Percentiles rank a stretch among this genome's conserved stretches.
These are phyloP conservation scores for Acanthamoeba divionensis DNA, from an alignment of 208 protist species.

Conservation along the genomic window DNA sequence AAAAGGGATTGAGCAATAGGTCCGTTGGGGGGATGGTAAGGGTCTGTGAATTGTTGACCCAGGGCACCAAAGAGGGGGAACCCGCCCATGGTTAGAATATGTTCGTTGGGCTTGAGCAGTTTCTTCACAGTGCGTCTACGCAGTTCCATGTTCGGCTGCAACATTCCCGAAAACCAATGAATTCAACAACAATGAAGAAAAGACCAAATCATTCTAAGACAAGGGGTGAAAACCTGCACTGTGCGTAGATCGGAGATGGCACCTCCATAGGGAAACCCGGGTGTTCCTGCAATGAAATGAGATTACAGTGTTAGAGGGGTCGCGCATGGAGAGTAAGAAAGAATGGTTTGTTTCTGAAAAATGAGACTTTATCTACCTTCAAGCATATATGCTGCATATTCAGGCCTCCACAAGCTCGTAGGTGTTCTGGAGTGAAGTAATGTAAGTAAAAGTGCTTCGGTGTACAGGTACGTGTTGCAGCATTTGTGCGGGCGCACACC, in stretches of 20 bases:
- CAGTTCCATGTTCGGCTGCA: background rate
- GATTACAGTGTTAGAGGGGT: background rate
- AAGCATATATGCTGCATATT: constrained; percentile 93
- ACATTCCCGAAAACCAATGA: background rate
- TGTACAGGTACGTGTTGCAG: background rate
- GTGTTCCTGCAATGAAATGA: constrained; percentile 72
- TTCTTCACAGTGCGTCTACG: constrained; percentile 77
- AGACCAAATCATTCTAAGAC: background rate
- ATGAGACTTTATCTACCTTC: constrained; percentile 77
- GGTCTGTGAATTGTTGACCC: background rate
- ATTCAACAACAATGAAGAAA: constrained; percentile 7
- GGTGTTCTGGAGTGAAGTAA: background rate
- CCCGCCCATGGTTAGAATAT: constrained; percentile 88
- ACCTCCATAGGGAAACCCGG: constrained; percentile 84
- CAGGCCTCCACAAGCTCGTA: constrained; percentile 83
- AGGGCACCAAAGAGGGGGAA: constrained; percentile 92
- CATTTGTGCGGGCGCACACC: background rate
- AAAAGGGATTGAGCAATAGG: constrained; percentile 87
- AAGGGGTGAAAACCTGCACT: constrained; percentile 72
- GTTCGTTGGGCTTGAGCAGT: constrained; percentile 79
- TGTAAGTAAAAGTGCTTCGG: background rate
- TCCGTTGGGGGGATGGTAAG: constrained; percentile 62
- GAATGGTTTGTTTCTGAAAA: background rate
- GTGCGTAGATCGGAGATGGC: constrained; percentile 71
- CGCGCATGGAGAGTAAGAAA: background rate